phyloP scores from a whole-genome alignment of 768 basidiomycete genomes.

The Rhodotorula diobovata region DNA sequence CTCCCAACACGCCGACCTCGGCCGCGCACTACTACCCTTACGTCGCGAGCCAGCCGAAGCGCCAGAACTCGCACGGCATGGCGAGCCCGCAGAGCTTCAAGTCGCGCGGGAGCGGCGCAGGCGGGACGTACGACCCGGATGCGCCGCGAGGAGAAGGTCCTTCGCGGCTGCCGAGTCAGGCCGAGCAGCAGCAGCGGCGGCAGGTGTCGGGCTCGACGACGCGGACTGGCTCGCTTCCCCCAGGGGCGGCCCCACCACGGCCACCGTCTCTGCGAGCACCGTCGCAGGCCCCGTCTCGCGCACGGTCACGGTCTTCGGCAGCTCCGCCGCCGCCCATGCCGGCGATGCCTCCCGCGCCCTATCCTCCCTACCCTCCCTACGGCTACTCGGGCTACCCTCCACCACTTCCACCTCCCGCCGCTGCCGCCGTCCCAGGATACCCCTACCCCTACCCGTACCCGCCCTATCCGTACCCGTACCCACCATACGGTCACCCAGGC shows the following conservation, averaged over 20 bases:
- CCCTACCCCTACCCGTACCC: neutral
- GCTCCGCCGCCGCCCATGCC: neutral
- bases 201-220: neutral
- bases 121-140: neutral
- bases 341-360: slow-evolving; percentile 5
- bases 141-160: neutral
- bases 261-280: neutral
- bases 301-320: neutral
- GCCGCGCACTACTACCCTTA: slow-evolving; percentile 34
- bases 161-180: neutral
- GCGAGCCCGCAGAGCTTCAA: slow-evolving; percentile 26
- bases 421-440: neutral
- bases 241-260: neutral
- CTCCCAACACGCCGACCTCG: slow-evolving; percentile 19
- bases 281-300: neutral
- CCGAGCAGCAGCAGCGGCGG: neutral
- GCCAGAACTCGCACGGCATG: slow-evolving; percentile 5
- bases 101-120: slow-evolving; percentile 7
- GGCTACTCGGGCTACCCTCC: slow-evolving; percentile 9
- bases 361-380: slow-evolving; percentile 9
- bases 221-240: neutral
- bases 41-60: slow-evolving; percentile 12
- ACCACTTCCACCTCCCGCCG: neutral
- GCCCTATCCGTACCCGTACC: neutral
- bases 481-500: neutral